phyloP scores from a whole-genome alignment of 2,329 filamentous ascomycete genomes.

The Fusarium sp. region DNA sequence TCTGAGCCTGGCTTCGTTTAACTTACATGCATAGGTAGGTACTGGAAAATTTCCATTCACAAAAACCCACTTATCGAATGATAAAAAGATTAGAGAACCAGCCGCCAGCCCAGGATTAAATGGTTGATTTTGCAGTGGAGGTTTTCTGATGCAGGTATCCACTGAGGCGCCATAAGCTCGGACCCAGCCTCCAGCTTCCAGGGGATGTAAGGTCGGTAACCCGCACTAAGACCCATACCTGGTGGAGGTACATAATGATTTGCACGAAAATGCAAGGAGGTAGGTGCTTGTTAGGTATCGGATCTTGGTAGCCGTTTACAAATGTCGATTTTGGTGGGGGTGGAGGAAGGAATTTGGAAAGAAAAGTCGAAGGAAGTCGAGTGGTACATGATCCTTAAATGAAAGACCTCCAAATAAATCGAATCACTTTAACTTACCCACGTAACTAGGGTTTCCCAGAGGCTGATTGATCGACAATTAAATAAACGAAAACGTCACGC shows the following conservation, averaged over 20 bases:
- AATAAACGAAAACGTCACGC: conserved; percentile 24
- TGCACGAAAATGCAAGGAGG: conserved; percentile 30
- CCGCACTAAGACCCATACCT: conserved; percentile 13
- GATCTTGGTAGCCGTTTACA: conserved; percentile 24
- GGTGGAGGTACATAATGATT: conserved; percentile 27
- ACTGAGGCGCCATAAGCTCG: conserved; percentile 22
- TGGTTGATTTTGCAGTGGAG: conserved; percentile 18
- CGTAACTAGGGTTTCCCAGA: background rate
- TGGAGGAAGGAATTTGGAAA: background rate
- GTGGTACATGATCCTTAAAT: background rate
- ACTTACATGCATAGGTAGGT: background rate
- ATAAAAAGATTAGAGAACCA: conserved; percentile 18
- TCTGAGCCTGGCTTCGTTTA: conserved; percentile 20
- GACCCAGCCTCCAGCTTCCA: conserved; percentile 19
- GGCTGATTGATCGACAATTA: conserved; percentile 18
- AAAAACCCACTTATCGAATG: conserved; percentile 33
- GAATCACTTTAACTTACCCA: background rate
- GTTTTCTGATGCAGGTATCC: conserved; percentile 17
- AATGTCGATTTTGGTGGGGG: conserved; percentile 20
- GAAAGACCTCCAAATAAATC: background rate
- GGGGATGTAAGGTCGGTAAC: conserved; percentile 16
- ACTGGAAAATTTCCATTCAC: conserved; percentile 18
- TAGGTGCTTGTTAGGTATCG: conserved; percentile 25
- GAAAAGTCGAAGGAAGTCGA: background rate
- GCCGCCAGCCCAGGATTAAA: conserved; percentile 4